Conservation (phyloP, 1,139 yeast species). For the Groenewaldozyma sp. region DNA sequence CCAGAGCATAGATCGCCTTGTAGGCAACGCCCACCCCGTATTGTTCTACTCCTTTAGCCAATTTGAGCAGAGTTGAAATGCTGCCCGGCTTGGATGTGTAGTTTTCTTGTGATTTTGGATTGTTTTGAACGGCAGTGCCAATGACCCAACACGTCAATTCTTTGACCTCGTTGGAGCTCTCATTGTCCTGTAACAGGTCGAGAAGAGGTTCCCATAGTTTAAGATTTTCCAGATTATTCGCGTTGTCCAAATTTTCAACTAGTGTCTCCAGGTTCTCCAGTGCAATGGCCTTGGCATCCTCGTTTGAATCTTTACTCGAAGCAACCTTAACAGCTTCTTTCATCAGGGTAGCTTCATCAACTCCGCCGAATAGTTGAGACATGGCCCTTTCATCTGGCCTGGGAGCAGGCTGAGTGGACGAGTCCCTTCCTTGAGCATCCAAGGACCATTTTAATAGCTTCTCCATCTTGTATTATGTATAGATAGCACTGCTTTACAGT, state of each 20-base stretch:
- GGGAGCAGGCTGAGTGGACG: conserved; percentile 18
- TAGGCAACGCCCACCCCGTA: conserved; percentile 32
- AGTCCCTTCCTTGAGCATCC: conserved; percentile 29
- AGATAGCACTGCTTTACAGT: too few species aligned
- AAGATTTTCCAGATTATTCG: conserved; percentile 80
- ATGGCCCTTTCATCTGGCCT: conserved; percentile 58
- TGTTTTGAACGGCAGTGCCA: conserved; percentile 91
- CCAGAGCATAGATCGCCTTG: conserved; percentile 70
- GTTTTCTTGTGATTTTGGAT: conserved; percentile 35
- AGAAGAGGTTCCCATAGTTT: conserved; percentile 70
- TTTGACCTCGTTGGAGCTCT: conserved; percentile 40
- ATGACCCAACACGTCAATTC: conserved; percentile 61
- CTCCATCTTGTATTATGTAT: conserved; percentile 49
- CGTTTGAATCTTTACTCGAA: conserved; percentile 48
- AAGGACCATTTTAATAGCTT: conserved; percentile 87
- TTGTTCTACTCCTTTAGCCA: conserved; percentile 14
- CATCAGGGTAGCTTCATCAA: conserved; percentile 60
- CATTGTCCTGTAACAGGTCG: conserved; percentile 36
- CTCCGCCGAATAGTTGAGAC: conserved; percentile 48
- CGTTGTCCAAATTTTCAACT: conserved; percentile 88
- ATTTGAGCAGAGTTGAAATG: conserved; percentile 19
- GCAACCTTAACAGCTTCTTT: conserved; percentile 59
- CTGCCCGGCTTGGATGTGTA: conserved; percentile 19
- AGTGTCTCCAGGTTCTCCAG: conserved; percentile 91
- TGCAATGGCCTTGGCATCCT: conserved; percentile 59